Conservation (phyloP, 1,284 basidiomycete genomes). For the Thelephora terrestris region DNA sequence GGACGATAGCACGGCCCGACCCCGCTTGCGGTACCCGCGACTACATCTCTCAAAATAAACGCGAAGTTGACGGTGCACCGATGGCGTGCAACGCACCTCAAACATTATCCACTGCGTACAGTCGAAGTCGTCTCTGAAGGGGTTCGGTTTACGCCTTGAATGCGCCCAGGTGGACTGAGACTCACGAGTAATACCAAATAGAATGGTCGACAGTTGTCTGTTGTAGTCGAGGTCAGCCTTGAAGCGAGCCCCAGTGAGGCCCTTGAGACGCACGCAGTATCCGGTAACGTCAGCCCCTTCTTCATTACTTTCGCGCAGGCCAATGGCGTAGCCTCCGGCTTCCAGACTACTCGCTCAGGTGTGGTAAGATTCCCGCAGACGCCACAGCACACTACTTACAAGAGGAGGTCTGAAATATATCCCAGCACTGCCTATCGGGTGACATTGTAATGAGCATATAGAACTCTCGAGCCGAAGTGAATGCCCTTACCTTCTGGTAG, state of each 20-base stretch:
- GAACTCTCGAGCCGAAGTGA: neutral
- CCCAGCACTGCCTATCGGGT: constrained; percentile 66
- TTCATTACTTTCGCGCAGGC: constrained; percentile 43
- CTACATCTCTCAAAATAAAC: constrained; percentile 20
- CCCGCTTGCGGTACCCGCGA: constrained; percentile 58
- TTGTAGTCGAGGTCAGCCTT: neutral
- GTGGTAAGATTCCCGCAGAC: neutral
- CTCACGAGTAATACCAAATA: constrained; percentile 75
- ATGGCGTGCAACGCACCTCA: constrained; percentile 39
- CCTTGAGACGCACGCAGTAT: no score
- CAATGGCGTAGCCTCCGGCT: constrained; percentile 53
- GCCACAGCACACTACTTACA: constrained; percentile 35
- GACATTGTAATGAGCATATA: neutral
- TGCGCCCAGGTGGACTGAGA: constrained; percentile 1
- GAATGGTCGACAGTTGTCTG: constrained; percentile 81
- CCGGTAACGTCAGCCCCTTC: neutral
- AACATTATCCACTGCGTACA: constrained; percentile 77
- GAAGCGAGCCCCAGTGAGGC: no score
- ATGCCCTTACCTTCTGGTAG: constrained; percentile 62
- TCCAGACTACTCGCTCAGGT: constrained; percentile 40
- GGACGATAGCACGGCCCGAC: constrained; percentile 67
- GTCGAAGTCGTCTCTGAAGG: constrained; percentile 57
- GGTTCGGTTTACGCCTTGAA: neutral
- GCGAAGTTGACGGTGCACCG: neutral
- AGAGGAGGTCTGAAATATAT: constrained; percentile 78